phyloP scores from a whole-genome alignment of 768 basidiomycete species.

The Asterophora lycoperdoides region DNA sequence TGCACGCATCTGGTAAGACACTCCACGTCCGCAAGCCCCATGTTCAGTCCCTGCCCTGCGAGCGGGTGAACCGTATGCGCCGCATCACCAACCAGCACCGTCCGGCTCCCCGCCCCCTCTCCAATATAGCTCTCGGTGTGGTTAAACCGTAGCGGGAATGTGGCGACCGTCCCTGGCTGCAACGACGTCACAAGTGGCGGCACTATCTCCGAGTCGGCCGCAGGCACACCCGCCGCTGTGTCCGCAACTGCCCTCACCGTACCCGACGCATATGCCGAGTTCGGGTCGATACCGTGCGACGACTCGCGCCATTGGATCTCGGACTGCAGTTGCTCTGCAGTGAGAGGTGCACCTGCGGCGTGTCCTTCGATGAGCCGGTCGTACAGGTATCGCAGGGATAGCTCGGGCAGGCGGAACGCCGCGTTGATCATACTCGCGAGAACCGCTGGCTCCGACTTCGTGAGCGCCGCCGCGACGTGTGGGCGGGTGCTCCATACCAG shows the following conservation, averaged over 20 bases:
- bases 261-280: conserved; percentile 60
- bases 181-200: conserved; percentile 75
- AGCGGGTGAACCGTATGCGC: conserved; percentile 94
- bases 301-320: conserved; percentile 74
- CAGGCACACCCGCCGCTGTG: conserved; percentile 48
- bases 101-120: conserved; percentile 59
- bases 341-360: conserved; percentile 39
- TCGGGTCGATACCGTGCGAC: conserved; percentile 59
- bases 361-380: conserved; percentile 54
- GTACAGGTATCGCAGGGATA: conserved; percentile 68
- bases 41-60: conserved; percentile 93
- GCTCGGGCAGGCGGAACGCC: conserved; percentile 79
- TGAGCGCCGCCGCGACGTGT: conserved; percentile 65
- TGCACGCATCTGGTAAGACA: conserved; percentile 65
- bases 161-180: conserved; percentile 71
- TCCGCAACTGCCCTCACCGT: conserved; percentile 22
- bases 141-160: conserved; percentile 84
- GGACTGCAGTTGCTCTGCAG: conserved; percentile 34
- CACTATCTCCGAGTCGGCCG: conserved; percentile 53
- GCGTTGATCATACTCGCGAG: conserved; percentile 81
- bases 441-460: conserved; percentile 56
- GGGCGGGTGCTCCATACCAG: conserved; percentile 94
- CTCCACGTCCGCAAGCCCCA: conserved; percentile 86
- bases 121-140: conserved; percentile 89
- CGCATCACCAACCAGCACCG: conserved; percentile 91